Base-by-base conservation (phyloP, 139 green algal species). In the Diplosphaera chodatii region DNA sequence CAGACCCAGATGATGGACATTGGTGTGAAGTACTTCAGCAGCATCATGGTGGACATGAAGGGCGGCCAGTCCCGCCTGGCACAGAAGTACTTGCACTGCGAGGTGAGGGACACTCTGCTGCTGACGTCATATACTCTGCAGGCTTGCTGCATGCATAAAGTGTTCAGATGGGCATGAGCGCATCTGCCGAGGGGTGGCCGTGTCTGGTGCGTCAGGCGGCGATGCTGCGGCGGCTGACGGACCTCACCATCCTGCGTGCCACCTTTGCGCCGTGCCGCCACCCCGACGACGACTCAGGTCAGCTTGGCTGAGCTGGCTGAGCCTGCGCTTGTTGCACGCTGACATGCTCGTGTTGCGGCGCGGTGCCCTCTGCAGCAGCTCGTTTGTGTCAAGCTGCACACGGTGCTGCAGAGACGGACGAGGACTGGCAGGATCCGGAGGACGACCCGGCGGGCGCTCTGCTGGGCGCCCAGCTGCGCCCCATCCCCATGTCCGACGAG, bases 401-500 rank as follows among this genome's bases (percentile, higher is more conserved):
- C 37, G 6, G 6, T 48, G 37, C 8, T 18, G 55, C 25, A 28
- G 10, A 31, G 27, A 22, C 34, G 8, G 29, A 31, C 16, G 6
- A 13, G 20, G 25, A 20, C 55, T 63, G 18, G 55, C 21, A 63
- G 32, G 32, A 21, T 4, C 0, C 30, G 29, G 28, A 40, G 63
- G 27, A n/a, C 27, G 32, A 41, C 29, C 13, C 55, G 21, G 30
- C 15, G 33, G 34, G 72, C 33, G 40, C 41, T 27, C 15, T 28
- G 55, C 25, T 32, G 55, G 56, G 29, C 2, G 32, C 34, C 23
- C 25, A 28, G 30, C 63, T 37, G n/a, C 15, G 29, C n/a, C 66
- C 59, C 18, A 66, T 40, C 22, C 48, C 48, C 48, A 59, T 72
- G 41, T 67, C 28, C 27, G 66, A 78, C 28, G 73, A 78, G 67